Conservation (phyloP, 768 basidiomycete genomes). For the Gyrodon lividus region DNA sequence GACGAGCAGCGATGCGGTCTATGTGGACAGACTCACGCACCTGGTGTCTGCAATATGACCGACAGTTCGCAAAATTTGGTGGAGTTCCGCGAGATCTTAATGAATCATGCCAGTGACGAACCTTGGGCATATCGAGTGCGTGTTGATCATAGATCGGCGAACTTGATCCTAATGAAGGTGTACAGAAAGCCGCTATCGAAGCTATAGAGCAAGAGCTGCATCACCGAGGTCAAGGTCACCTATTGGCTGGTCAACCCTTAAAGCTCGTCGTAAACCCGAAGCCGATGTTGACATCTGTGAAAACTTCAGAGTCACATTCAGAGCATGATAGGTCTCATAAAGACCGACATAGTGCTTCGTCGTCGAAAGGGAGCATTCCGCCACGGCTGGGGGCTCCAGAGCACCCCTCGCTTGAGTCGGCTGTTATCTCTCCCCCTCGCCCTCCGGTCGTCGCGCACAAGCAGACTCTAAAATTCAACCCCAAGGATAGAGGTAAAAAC, state of each 20-base stretch:
- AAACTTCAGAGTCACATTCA: not conserved
- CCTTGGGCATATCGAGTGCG: slow-evolving; percentile 61
- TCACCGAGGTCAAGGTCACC: slow-evolving; percentile 50
- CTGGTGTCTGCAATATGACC: slow-evolving; percentile 60
- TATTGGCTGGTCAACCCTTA: slow-evolving; percentile 66
- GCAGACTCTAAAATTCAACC: not conserved
- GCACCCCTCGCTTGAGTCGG: not conserved
- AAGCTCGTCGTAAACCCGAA: slow-evolving; percentile 45
- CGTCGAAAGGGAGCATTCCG: slow-evolving; percentile 2
- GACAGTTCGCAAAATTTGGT: slow-evolving; percentile 62
- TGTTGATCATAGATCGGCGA: slow-evolving; percentile 16
- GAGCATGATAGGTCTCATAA: not conserved
- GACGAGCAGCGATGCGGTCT: slow-evolving; percentile 49
- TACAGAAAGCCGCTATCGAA: slow-evolving; percentile 60
- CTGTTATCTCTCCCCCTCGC: not conserved
- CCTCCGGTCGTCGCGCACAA: not conserved
- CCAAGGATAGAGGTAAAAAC: not conserved
- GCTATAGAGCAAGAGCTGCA: slow-evolving; percentile 68
- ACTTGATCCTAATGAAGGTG: slow-evolving; percentile 8
- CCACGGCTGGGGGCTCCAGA: not conserved
- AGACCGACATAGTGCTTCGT: not conserved
- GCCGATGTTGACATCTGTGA: slow-evolving; percentile 13
- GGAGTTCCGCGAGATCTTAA: slow-evolving; percentile 66
- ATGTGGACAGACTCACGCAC: slow-evolving; percentile 54
- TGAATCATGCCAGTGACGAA: slow-evolving; percentile 65